Conservation (phyloP, 2,329 filamentous ascomycete species). For the Fonsecaea erecta region DNA sequence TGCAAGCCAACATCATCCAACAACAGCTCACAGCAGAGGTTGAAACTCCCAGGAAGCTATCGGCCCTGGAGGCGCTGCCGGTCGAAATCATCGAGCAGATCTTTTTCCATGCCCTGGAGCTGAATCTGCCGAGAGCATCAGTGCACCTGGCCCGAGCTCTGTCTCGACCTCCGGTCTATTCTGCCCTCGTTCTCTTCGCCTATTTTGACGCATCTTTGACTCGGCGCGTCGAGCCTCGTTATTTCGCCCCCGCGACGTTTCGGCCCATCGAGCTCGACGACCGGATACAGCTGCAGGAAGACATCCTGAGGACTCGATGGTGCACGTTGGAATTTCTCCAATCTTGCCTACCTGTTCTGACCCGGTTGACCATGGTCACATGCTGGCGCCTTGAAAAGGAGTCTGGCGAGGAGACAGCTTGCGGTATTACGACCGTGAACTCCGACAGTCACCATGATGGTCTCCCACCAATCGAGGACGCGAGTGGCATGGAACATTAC, state of each 20-base stretch:
- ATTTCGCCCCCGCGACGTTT: slow-evolving; percentile 46
- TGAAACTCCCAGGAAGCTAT: slow-evolving; percentile 30
- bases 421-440: too few species aligned
- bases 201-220: slow-evolving; percentile 48
- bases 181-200: slow-evolving; percentile 47
- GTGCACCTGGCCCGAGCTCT: slow-evolving; percentile 45
- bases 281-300: slow-evolving; percentile 43
- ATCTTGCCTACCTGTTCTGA: slow-evolving; percentile 43
- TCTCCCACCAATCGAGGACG: slow-evolving; percentile 19
- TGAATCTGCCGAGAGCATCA: slow-evolving; percentile 52
- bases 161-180: slow-evolving; percentile 49
- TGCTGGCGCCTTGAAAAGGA: slow-evolving; percentile 42
- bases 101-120: slow-evolving; percentile 54
- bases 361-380: slow-evolving; percentile 43
- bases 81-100: slow-evolving; percentile 59
- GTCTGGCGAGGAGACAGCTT: too few species aligned
- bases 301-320: slow-evolving; percentile 47
- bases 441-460: too few species aligned
- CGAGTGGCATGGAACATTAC: slow-evolving; percentile 19
- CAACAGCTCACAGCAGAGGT: slow-evolving; percentile 4
- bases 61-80: slow-evolving; percentile 53
- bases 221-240: slow-evolving; percentile 42
- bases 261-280: slow-evolving; percentile 38
- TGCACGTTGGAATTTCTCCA: slow-evolving; percentile 45
- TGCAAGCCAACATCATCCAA: slow-evolving; percentile 20